Evolutionary conservation across 1,139 yeast species (phyloP).

Genomic region (Blastobotrys illinoisensis): DNA sequence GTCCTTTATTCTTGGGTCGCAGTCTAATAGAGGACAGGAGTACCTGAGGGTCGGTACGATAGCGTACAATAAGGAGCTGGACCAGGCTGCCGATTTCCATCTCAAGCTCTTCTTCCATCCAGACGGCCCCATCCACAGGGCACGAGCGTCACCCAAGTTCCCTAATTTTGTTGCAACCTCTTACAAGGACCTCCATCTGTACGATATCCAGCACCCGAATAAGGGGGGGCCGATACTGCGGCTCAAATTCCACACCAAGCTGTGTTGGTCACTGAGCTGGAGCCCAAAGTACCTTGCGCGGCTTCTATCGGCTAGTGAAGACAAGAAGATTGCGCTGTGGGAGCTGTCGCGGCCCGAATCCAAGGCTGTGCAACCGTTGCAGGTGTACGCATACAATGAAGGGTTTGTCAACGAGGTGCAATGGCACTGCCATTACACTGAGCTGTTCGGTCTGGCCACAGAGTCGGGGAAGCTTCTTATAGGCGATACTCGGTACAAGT

Average conservation of each 20-base stretch:
- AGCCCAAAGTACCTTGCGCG: slow-evolving; percentile 35
- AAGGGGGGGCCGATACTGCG: slow-evolving; percentile 15
- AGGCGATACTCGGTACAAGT: slow-evolving; percentile 51
- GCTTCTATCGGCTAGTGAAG: slow-evolving; percentile 62
- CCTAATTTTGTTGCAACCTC: slow-evolving; percentile 6
- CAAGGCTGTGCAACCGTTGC: slow-evolving; percentile 5
- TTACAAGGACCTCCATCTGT: slow-evolving; percentile 1
- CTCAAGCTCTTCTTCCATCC: slow-evolving; percentile 4
- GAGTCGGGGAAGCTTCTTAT: slow-evolving; percentile 66
- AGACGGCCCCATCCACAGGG: slow-evolving; percentile 2
- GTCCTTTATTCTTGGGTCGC: not conserved
- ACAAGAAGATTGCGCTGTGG: slow-evolving; percentile 65
- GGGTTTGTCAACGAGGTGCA: slow-evolving; percentile 7
- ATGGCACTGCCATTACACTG: slow-evolving; percentile 27
- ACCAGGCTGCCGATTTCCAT: slow-evolving; percentile 9
- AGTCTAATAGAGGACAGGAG: not conserved
- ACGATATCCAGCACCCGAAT: not conserved
- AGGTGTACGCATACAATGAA: slow-evolving; percentile 6
- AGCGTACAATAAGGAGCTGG: slow-evolving; percentile 16
- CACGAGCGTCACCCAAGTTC: slow-evolving; percentile 2
- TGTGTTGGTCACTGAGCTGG: slow-evolving; percentile 74
- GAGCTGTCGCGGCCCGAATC: slow-evolving; percentile 34
- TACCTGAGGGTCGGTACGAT: slow-evolving; percentile 5
- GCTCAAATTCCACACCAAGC: slow-evolving; percentile 56
- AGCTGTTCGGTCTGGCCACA: slow-evolving; percentile 64